Evolutionary conservation across 202 grass and related monocot species (phyloP).

Genomic region (Schoenoplectus tabernaemontani): DNA sequence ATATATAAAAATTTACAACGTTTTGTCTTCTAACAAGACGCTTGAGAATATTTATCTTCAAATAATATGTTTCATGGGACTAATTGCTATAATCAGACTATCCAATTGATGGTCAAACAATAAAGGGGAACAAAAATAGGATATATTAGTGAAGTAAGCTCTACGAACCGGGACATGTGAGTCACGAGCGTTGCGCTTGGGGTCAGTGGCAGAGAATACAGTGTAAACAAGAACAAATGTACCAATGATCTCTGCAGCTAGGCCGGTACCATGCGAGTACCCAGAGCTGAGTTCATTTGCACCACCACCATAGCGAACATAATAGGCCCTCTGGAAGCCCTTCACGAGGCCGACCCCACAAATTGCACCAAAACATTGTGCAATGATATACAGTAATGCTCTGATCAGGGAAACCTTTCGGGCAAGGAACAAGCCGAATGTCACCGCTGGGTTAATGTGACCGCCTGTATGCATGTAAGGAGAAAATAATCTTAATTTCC

Average conservation of each 20-base stretch:
- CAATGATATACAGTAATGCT: constrained; percentile 68
- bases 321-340: constrained; percentile 74
- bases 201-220: constrained; percentile 35
- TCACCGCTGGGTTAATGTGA: constrained; percentile 89
- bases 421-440: constrained; percentile 74
- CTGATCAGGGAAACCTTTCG: constrained; percentile 72
- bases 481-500: neutral
- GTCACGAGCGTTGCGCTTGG: constrained; percentile 29
- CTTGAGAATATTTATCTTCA: too few species aligned
- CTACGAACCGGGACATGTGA: constrained; percentile 30
- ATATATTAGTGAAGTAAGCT: neutral
- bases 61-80: neutral
- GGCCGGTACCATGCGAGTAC: constrained; percentile 53
- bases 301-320: constrained; percentile 63
- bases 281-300: constrained; percentile 62
- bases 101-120: neutral
- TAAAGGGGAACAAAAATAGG: neutral
- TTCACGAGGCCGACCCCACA: constrained; percentile 92
- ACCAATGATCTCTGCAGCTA: constrained; percentile 55
- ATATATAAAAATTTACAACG: too few species aligned
- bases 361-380: constrained; percentile 81
- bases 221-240: constrained; percentile 33
- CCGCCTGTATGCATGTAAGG: constrained; percentile 19
- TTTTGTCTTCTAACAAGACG: too few species aligned
- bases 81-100: neutral